Base-by-base conservation (phyloP, 2,329 filamentous ascomycete genomes). In the Pestalotiopsis sp. region DNA sequence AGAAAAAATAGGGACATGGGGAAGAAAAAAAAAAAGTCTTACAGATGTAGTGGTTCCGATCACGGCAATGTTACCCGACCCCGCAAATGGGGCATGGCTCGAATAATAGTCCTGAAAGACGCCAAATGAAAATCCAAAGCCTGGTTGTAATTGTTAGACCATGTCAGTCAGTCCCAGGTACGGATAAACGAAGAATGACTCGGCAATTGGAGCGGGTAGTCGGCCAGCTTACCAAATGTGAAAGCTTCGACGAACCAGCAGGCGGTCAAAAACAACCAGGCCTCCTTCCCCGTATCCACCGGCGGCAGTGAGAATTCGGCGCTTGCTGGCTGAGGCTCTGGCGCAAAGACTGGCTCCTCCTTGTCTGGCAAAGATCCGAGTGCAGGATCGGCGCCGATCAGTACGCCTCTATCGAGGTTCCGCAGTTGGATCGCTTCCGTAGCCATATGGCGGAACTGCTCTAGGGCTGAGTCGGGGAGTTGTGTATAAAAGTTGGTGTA, bases 181-280 rank as follows among this genome's bases (percentile, higher is more conserved):
- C 45, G 45, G 20, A 6, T 52, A 52, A 17, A n/a, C 45, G 20
- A n/a, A 9, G 7, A 23, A 12, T 64, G 11, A 25, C n/a, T 45
- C 25, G 27, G 27, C 36, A 45, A 27, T 13, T 49, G 9, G 13
- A 49, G 23, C 23, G 27, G 41, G n/a, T 25, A 25, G 40, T 52
- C 25, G 25, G 9, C 5, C 3, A 20, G 56, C 66, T 67, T 4
- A 67, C 66, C 66, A 25, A 45, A 67, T 11, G 49, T 52, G 20
- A 67, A 58, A 49, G 62, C 67, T n/a, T 68, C 56, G 9, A 68
- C 52, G 20, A 41, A 64, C 63, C 63, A 66, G 36, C 66, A 67
- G 3, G 66, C 66, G 7, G 66, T 58, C 31, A 67, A 45, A 41
- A 67, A 67, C 4, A 62, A 38, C 66, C 66, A 67, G 6, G 66